Base-by-base conservation (phyloP, 768 basidiomycete species). In the Boletus bicolor region DNA sequence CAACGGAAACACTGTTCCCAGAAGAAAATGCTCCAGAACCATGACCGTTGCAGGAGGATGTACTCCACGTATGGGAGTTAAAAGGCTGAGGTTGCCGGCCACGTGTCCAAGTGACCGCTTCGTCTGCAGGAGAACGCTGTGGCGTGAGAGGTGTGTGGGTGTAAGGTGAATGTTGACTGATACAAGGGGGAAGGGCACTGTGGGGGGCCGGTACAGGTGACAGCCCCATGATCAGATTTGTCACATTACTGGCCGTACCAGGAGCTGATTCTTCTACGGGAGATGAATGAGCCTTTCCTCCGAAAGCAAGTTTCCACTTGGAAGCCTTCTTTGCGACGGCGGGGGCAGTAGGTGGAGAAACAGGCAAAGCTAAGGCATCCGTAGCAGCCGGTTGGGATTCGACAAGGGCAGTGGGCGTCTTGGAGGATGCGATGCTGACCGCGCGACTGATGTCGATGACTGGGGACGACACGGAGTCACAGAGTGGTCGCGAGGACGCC, bases 241-340 rank as follows among this genome's bases (percentile, higher is more conserved):
- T 80, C 50, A 94, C 87, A 64, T 91, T 91, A 66, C 81, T 87
- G 32, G 86, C 92, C 7, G 88, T 91, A 9, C 83, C 80, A 21
- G 84, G 84, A 26, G 57, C 56, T 6, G 57, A 37, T 39, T 77
- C 79, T 35, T 75, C 67, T 6, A 72, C 59, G 21, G 74, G 61
- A 38, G 74, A 65, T 49, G 77, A 62, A 37, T 75, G 89, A 78
- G 62, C 84, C 77, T 64, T 90, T 77, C 73, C 91, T 77, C 73
- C 93, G 87, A 71, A 73, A 28, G 65, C 41, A 7, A 70, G 51
- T 42, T 71, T 71, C 70, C 71, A 72, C 66, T 85, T 91, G n/a
- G 87, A 91, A 51, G 88, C 77, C 77, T 93, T 93, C 78, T 91
- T 93, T 58, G 68, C 51, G 60, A 69, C 55, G 52, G 80, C 74